phyloP scores from a whole-genome alignment of 2,329 filamentous ascomycete genomes.

The Fusarium brachygibbosum region DNA sequence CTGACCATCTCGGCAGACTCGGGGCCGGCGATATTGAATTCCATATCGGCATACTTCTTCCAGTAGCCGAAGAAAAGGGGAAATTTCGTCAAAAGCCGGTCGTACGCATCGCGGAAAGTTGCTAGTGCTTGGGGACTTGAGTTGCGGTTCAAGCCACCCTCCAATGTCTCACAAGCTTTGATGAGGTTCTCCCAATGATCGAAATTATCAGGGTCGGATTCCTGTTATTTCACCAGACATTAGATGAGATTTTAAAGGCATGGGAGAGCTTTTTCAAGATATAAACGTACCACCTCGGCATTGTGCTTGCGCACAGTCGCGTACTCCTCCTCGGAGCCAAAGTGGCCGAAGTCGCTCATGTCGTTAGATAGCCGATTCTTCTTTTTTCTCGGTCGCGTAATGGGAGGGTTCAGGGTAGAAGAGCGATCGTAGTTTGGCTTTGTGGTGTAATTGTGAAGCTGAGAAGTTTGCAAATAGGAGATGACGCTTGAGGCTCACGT shows the following conservation, averaged over 20 bases:
- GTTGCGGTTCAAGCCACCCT: conserved; percentile 95
- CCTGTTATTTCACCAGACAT: conserved; percentile 56
- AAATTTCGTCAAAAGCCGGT: conserved; percentile 93
- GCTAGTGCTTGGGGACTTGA: conserved; percentile 94
- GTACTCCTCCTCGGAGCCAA: conserved; percentile 84
- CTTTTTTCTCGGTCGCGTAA: conserved; percentile 24
- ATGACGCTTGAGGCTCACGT: conserved; percentile 42
- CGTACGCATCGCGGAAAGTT: conserved; percentile 87
- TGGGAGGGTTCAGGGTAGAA: conserved; percentile 22
- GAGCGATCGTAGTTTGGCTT: conserved; percentile 7
- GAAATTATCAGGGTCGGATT: conserved; percentile 86
- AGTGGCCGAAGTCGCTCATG: conserved; percentile 80
- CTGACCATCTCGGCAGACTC: conserved; percentile 96
- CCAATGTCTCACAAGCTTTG: conserved; percentile 83
- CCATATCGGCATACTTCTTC: conserved; percentile 99
- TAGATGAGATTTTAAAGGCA: conserved; percentile 34
- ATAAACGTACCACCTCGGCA: conserved; percentile 74
- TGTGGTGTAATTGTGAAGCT: conserved; percentile 26
- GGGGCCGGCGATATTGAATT: conserved; percentile 96
- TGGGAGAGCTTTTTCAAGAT: not conserved
- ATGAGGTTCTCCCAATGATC: conserved; percentile 96
- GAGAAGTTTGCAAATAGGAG: conserved; percentile 43
- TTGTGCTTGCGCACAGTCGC: conserved; percentile 84
- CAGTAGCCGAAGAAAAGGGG: conserved; percentile 97
- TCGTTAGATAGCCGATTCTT: conserved; percentile 31